phyloP scores from a whole-genome alignment of 495 filamentous ascomycete species.

The Neurospora hispaniola region DNA sequence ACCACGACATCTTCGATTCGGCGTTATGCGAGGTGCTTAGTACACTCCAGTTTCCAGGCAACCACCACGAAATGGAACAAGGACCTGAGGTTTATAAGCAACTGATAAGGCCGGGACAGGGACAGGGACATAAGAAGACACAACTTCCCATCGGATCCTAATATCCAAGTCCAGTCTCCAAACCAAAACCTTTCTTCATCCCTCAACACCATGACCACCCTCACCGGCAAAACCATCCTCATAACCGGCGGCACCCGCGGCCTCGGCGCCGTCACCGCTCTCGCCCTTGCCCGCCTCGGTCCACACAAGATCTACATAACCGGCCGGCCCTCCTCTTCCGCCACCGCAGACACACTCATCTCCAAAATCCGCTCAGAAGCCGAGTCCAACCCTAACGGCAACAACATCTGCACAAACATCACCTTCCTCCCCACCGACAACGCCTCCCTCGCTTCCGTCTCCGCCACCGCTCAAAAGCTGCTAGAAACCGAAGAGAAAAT shows the following conservation, averaged over 20 bases:
- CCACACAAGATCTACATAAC: not conserved
- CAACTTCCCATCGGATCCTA: not conserved
- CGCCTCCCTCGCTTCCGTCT: not conserved
- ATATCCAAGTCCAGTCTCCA: not conserved
- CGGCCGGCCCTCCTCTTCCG: not conserved
- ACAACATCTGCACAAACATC: not conserved
- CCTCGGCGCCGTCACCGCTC: not conserved
- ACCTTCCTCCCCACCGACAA: not conserved
- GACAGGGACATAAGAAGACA: not conserved
- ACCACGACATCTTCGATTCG: not conserved
- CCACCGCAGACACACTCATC: not conserved
- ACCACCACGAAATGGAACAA: too few species aligned
- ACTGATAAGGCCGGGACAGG: too few species aligned
- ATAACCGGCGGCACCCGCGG: not conserved
- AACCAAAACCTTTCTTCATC: not conserved
- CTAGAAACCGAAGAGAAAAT: fast-evolving
- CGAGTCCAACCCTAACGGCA: not conserved
- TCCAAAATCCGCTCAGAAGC: not conserved
- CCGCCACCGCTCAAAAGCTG: not conserved
- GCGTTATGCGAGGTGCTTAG: not conserved
- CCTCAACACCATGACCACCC: not conserved
- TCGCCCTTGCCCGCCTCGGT: not conserved
- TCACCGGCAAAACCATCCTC: not conserved
- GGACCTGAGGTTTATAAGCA: too few species aligned
- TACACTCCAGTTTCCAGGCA: not conserved